Conservation (phyloP, 768 basidiomycete genomes). For the Amanita subjunquillea region DNA sequence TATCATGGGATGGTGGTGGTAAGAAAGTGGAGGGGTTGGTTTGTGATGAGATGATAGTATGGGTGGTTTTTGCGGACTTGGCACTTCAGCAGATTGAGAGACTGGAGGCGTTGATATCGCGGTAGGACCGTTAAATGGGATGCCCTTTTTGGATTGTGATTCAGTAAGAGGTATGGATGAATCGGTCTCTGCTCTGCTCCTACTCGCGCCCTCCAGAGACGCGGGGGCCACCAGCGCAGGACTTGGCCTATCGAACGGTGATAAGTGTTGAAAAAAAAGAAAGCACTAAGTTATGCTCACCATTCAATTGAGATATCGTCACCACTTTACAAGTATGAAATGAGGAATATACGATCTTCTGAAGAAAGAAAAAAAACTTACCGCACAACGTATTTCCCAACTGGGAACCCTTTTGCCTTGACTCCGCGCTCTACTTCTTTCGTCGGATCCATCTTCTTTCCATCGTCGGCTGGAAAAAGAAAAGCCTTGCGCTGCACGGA, state of each 20-base stretch:
- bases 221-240: background rate
- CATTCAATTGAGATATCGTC: conserved; percentile 1
- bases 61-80: no score
- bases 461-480: conserved; percentile 1
- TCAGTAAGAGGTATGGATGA: no score
- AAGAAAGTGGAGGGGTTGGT: background rate
- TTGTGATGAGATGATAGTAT: background rate
- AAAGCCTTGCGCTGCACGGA: background rate
- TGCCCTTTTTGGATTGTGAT: no score
- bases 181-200: background rate
- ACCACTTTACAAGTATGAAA: background rate
- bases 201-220: no score
- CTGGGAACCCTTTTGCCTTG: background rate
- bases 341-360: background rate
- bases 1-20: background rate
- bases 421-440: background rate
- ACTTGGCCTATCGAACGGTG: background rate
- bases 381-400: background rate
- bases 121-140: no score
- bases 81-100: no score
- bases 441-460: background rate
- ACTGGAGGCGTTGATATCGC: no score
- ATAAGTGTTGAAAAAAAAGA: background rate
- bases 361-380: background rate
- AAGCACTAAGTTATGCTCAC: background rate